A percentile compares a stretch with the other conserved stretches of the same genome.
Evolutionary conservation across 2,329 filamentous ascomycete genomes (phyloP).

Genomic region (Colletotrichum paranaense): DNA sequence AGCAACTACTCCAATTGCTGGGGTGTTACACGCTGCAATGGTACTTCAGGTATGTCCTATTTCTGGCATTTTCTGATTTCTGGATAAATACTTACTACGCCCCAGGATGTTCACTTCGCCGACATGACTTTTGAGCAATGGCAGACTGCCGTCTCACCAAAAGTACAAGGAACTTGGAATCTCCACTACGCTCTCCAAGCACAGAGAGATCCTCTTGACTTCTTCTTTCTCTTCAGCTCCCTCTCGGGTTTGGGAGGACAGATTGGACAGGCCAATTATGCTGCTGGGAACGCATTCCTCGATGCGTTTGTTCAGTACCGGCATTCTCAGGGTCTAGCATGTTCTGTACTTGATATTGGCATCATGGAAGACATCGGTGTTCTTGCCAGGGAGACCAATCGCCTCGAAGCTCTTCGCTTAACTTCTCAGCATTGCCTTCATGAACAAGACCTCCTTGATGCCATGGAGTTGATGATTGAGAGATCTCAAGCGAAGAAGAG

Average conservation of each 20-base stretch:
- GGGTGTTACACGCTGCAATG: slow-evolving; percentile 55
- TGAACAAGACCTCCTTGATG: slow-evolving; percentile 38
- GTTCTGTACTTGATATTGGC: slow-evolving; percentile 53
- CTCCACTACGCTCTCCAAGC: slow-evolving; percentile 46
- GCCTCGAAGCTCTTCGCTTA: slow-evolving; percentile 28
- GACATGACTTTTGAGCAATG: slow-evolving; percentile 53
- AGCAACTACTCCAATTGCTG: slow-evolving; percentile 45
- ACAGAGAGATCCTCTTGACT: slow-evolving; percentile 42
- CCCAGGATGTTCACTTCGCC: slow-evolving; percentile 39
- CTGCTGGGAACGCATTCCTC: slow-evolving; percentile 53
- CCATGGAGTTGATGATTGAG: slow-evolving; percentile 26
- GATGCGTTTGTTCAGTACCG: slow-evolving; percentile 53
- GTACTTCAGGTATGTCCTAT: slow-evolving; percentile 39
- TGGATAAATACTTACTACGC: not conserved
- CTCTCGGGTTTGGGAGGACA: slow-evolving; percentile 48
- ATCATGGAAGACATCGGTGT: slow-evolving; percentile 51
- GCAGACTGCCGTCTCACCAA: slow-evolving; percentile 48
- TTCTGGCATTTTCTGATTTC: no score
- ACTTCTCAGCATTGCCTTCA: slow-evolving; percentile 33
- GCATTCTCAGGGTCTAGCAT: slow-evolving; percentile 47
- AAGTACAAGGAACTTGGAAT: slow-evolving; percentile 56
- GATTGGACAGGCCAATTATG: slow-evolving; percentile 52
- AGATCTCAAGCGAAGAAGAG: not conserved
- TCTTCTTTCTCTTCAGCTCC: slow-evolving; percentile 52
- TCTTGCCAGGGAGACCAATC: slow-evolving; percentile 39